Base-by-base conservation (phyloP, 2,329 filamentous ascomycete genomes). In the Pyrenophora tritici-repentis region DNA sequence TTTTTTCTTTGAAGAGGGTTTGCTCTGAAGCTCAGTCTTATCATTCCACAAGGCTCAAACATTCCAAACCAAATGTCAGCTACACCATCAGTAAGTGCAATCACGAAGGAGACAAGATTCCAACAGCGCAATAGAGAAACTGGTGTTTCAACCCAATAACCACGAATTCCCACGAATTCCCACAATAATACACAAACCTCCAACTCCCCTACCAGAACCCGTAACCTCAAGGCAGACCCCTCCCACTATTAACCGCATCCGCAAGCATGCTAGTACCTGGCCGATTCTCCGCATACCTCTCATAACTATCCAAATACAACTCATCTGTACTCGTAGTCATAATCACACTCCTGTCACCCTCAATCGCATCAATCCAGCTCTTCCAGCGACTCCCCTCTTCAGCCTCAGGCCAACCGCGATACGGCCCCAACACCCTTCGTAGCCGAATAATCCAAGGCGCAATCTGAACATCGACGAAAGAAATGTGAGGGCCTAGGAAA, bases 371-470 rank as follows among this genome's bases (percentile, higher is more conserved):
- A 5, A 90, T 77, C 89, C 89, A 92, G 38, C 74, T 78, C 22
- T 80, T 81, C 86, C 86, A 90, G 6, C 89, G 78, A 53, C 79
- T 84, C 1, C 83, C 85, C 2, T 81, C 78, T 55, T 85, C 81
- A 0, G 86, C 81, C 18, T 85, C 82, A 1, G 83, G 81, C 86
- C 87, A 91, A 17, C 82, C 83, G 16, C 86, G 78, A 57, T 87
- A 86, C 13, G 84, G 83, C 42, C 82, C 79, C 29, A 90, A 74
- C 14, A 91, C 83, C 2, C 83, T 82, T n/a, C 81, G 78, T 53
- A 92, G 75, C 1, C 89, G 81, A 14, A 91, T 67, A 12, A 90
- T 81, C 80, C 90, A 92, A 0, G 89, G 89, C 1, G 88, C 88
- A 38, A 91, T 81, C 64, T 91, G 86, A 13, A 91, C 79, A 59